A percentile compares a stretch with the other conserved stretches of the same genome.
Evolutionary conservation across 306 rosid species (phyloP).

Genomic region (Citrullus mucosospermus): DNA sequence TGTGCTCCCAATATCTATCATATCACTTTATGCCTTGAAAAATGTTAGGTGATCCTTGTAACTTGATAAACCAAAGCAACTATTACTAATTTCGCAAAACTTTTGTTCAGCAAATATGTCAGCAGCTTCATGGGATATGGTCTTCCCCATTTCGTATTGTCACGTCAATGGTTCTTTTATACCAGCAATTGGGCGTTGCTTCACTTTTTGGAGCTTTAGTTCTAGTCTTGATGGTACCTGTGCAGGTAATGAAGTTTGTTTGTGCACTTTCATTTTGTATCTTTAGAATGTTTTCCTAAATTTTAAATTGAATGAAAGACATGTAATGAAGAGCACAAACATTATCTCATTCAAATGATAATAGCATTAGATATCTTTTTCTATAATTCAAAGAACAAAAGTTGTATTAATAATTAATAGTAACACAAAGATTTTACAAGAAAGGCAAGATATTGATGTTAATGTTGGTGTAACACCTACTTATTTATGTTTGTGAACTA

Average conservation of each 20-base stretch:
- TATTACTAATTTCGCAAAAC: not conserved
- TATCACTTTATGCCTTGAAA: not conserved
- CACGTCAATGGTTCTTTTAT: conserved; percentile 61
- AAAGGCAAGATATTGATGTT: too few species aligned
- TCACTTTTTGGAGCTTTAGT: conserved; percentile 58
- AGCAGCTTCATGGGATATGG: conserved; percentile 78
- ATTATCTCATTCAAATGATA: not conserved
- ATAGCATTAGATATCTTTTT: too few species aligned
- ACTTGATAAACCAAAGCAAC: not conserved
- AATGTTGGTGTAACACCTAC: too few species aligned
- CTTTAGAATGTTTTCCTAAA: not conserved
- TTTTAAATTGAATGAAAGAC: not conserved
- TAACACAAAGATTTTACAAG: too few species aligned
- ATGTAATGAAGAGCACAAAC: not conserved
- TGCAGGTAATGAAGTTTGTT: conserved; percentile 40
- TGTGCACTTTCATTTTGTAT: not conserved
- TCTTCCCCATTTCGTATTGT: conserved; percentile 78
- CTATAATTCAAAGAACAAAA: too few species aligned
- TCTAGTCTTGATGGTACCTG: conserved; percentile 53
- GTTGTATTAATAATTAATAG: too few species aligned
- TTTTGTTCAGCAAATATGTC: conserved; percentile 53
- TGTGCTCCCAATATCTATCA: not conserved
- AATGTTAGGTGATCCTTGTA: not conserved
- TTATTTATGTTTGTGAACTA: too few species aligned
- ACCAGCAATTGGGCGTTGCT: conserved; percentile 90